Evolutionary conservation across 495 filamentous ascomycete species (phyloP).

Genomic region (Coniosporium apollinis): DNA sequence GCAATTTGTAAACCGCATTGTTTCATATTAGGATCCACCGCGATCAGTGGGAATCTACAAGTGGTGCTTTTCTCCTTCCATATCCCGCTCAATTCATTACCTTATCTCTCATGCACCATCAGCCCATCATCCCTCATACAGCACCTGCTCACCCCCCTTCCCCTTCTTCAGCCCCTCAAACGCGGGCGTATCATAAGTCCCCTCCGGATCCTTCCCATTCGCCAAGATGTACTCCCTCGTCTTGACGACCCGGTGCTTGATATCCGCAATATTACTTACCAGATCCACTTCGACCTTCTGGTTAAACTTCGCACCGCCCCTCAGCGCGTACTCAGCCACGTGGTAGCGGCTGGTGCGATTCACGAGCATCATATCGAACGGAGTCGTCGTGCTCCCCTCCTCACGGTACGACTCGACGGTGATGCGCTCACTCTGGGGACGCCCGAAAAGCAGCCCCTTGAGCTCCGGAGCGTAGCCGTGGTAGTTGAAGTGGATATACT

Average conservation of each 20-base stretch:
- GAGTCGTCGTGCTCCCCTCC: conserved; percentile 56
- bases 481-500: conserved; percentile 50
- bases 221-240: conserved; percentile 39
- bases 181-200: conserved; percentile 34
- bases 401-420: conserved; percentile 48
- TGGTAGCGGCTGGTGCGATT: conserved; percentile 49
- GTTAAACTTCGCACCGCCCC: conserved; percentile 32
- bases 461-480: conserved; percentile 51
- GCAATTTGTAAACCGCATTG: too few species aligned
- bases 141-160: too few species aligned
- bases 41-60: too few species aligned
- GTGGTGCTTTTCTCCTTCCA: too few species aligned
- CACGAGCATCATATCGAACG: conserved; percentile 58
- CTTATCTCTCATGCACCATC: too few species aligned
- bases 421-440: conserved; percentile 32
- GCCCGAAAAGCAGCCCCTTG: conserved; percentile 46
- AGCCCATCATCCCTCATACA: too few species aligned
- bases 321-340: conserved; percentile 40
- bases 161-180: conserved; percentile 20
- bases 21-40: too few species aligned
- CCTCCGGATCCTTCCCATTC: conserved; percentile 39
- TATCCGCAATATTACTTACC: conserved; percentile 29
- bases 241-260: conserved; percentile 33
- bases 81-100: too few species aligned
- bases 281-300: conserved; percentile 32